Percentiles rank a stretch among this genome's conserved stretches.
Evolutionary conservation across 2,329 filamentous ascomycete genomes (phyloP).

Genomic region (Penicillium sp.): DNA sequence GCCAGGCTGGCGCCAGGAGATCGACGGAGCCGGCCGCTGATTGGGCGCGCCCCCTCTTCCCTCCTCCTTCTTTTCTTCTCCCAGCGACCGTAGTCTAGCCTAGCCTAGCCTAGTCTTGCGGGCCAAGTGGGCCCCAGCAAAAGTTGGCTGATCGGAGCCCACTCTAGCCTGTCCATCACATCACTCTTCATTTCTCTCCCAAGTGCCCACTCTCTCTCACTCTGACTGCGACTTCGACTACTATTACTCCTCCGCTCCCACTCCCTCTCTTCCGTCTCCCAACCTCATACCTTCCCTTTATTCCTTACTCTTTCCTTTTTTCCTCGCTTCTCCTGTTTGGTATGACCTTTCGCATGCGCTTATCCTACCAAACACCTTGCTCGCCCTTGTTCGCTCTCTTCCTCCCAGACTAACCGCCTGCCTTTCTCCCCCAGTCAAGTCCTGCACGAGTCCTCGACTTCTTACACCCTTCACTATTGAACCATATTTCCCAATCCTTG

Average conservation of each 20-base stretch:
- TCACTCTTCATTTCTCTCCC: slow-evolving; percentile 8
- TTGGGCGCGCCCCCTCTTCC: slow-evolving; percentile 5
- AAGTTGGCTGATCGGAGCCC: slow-evolving; percentile 9
- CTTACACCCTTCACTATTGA: slow-evolving; percentile 18
- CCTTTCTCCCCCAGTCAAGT: slow-evolving; percentile 5
- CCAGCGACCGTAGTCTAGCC: background rate
- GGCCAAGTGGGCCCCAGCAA: slow-evolving; percentile 6
- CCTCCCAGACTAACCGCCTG: slow-evolving; percentile 18
- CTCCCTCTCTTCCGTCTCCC: background rate
- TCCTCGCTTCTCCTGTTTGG: background rate
- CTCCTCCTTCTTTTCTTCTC: slow-evolving; percentile 9
- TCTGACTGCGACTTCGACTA: background rate
- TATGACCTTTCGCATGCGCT: slow-evolving; percentile 9
- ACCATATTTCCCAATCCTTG: background rate
- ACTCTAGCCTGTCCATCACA: slow-evolving; percentile 2
- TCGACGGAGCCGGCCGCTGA: slow-evolving; percentile 1
- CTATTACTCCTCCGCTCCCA: background rate
- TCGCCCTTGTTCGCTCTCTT: slow-evolving; percentile 3
- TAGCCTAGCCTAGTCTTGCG: background rate
- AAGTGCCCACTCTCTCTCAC: background rate
- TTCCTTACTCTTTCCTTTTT: slow-evolving; percentile 9
- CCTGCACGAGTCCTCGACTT: background rate
- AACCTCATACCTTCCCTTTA: slow-evolving; percentile 8
- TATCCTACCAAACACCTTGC: slow-evolving; percentile 10
- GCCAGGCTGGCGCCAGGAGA: slow-evolving; percentile 10